phyloP scores from a whole-genome alignment of 2,329 filamentous ascomycete genomes.

The Amylocarpus encephaloides region DNA sequence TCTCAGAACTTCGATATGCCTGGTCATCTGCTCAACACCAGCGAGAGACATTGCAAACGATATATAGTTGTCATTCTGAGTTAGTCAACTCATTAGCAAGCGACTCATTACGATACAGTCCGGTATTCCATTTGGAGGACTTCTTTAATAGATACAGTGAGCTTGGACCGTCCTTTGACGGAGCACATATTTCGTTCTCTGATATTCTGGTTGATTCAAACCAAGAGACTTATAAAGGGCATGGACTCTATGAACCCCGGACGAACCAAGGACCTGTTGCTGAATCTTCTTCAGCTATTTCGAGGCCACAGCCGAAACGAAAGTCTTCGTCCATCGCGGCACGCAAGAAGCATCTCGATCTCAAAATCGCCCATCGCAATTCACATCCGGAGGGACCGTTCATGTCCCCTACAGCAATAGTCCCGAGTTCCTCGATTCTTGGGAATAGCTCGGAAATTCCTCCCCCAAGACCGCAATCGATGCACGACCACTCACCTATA shows the following conservation, averaged over 20 bases:
- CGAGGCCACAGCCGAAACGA: conserved; percentile 16
- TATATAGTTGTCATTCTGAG: conserved; percentile 73
- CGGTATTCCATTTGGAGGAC: conserved; percentile 78
- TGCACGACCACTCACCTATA: conserved; percentile 14
- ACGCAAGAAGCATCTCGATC: conserved; percentile 31
- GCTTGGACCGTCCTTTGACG: conserved; percentile 58
- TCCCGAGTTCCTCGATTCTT: conserved; percentile 2
- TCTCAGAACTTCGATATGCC: conserved; percentile 65
- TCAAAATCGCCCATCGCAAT: conserved; percentile 29
- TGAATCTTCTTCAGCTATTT: neutral
- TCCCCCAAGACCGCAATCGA: conserved; percentile 8
- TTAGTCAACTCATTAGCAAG: conserved; percentile 66
- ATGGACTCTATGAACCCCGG: conserved; percentile 43
- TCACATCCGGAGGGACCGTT: conserved; percentile 25
- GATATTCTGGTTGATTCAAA: conserved; percentile 59
- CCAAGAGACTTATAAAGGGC: conserved; percentile 47
- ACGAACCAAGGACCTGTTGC: conserved; percentile 25
- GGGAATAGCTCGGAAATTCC: conserved; percentile 1
- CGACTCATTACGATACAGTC: conserved; percentile 66
- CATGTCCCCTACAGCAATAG: conserved; percentile 20
- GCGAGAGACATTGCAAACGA: conserved; percentile 67
- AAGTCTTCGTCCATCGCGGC: conserved; percentile 13
- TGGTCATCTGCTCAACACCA: conserved; percentile 80
- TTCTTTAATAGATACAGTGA: conserved; percentile 76
- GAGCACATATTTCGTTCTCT: conserved; percentile 64